Evolutionary conservation across 306 rosid genomes (phyloP).

Genomic region (Sesbania bispinosa): DNA sequence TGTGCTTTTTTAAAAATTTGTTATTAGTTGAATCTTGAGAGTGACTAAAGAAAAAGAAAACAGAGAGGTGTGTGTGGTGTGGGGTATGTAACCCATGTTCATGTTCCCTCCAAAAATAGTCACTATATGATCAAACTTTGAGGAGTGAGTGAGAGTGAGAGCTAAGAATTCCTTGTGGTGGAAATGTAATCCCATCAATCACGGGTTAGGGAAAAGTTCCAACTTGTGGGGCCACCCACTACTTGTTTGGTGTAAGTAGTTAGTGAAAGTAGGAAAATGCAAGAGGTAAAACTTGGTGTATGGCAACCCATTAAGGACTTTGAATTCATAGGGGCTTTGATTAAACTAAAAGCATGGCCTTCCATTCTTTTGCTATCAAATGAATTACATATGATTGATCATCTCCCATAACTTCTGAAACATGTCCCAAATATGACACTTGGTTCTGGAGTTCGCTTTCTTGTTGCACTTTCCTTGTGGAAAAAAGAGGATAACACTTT

Average conservation of each 20-base stretch:
- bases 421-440: constrained; percentile 22
- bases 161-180: constrained; percentile 40
- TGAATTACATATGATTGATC: constrained; percentile 31
- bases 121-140: constrained; percentile 17
- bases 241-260: constrained; percentile 28
- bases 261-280: constrained; percentile 19
- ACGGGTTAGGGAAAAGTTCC: constrained; percentile 41
- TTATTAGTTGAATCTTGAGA: constrained; percentile 57
- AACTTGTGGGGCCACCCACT: constrained; percentile 22
- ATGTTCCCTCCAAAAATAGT: constrained; percentile 51
- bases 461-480: neutral
- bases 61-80: constrained; percentile 11
- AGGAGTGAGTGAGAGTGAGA: constrained; percentile 29
- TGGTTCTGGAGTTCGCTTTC: neutral
- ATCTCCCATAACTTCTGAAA: neutral
- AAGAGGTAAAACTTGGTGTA: constrained; percentile 20
- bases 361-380: constrained; percentile 20
- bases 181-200: constrained; percentile 55
- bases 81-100: constrained; percentile 53
- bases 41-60: constrained; percentile 47
- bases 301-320: constrained; percentile 2
- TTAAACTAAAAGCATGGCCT: constrained; percentile 34
- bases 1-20: constrained; percentile 15
- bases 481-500: neutral
- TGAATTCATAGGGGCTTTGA: constrained; percentile 1